These are phyloP conservation scores for Fusarium incarnatum DNA, from an alignment of 2,329 filamentous ascomycete species.

Conservation along the genomic window DNA sequence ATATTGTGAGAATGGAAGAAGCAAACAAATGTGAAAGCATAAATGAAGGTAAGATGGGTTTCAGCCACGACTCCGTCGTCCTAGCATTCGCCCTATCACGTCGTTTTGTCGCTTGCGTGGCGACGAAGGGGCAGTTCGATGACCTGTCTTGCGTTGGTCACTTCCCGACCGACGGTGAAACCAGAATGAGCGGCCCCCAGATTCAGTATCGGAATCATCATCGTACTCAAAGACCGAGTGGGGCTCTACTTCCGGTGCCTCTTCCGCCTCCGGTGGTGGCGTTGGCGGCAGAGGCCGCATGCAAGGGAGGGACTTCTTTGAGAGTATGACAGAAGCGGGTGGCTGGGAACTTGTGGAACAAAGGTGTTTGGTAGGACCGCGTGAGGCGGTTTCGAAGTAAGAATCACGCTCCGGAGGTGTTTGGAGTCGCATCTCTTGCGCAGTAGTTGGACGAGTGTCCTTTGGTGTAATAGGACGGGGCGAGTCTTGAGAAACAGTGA, in stretches of 20 bases:
- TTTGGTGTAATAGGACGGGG: slow-evolving; percentile 35
- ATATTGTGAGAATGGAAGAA: background rate
- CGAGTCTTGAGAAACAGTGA: slow-evolving; percentile 33
- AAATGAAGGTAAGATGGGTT: background rate
- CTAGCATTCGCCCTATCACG: slow-evolving; percentile 54
- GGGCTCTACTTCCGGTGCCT: slow-evolving; percentile 28
- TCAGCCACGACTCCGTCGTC: slow-evolving; percentile 48
- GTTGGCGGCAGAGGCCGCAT: slow-evolving; percentile 43
- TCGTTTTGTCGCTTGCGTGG: slow-evolving; percentile 50
- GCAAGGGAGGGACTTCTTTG: slow-evolving; percentile 47
- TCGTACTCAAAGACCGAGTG: slow-evolving; percentile 64
- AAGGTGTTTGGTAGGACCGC: slow-evolving; percentile 42
- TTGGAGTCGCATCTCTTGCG: slow-evolving; percentile 26
- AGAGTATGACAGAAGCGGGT: slow-evolving; percentile 34
- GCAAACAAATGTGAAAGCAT: background rate
- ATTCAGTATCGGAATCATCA: slow-evolving; percentile 59
- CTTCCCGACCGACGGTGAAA: slow-evolving; percentile 56
- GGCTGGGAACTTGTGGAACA: slow-evolving; percentile 31
- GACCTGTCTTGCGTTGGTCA: slow-evolving; percentile 40
- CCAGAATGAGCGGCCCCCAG: slow-evolving; percentile 54
- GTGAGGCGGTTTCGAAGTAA: slow-evolving; percentile 39
- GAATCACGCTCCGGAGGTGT: slow-evolving; percentile 21
- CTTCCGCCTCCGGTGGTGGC: slow-evolving; percentile 36
- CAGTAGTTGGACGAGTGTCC: slow-evolving; percentile 21
- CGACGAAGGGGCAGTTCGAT: slow-evolving; percentile 43